Base-by-base conservation (phyloP, 441 rosid genomes). In the Breynia disticha region DNA sequence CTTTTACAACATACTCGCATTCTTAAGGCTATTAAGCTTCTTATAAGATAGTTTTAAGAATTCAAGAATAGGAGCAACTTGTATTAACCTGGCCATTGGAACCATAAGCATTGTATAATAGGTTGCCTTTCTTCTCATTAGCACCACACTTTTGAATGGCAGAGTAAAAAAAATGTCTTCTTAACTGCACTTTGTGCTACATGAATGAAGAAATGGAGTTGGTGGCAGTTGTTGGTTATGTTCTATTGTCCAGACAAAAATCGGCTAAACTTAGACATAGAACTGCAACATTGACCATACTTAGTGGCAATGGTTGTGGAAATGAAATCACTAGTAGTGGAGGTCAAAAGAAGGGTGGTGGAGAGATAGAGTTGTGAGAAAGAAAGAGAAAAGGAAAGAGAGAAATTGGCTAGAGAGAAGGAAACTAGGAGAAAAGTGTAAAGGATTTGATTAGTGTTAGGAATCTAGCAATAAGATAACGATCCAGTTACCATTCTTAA, bases 81-180 rank as follows among this genome's bases (percentile, higher is more conserved):
- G 52, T 44, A 55, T 60, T 48, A 63, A 87, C 97, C 91, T 90
- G 97, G 18, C 97, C 90, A 41, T 35, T 70, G 47, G 97, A 90
- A 57, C 97, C 97, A 48, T 84, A 84, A 18, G 95, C 97, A 17
- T 75, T 57, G 56, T 90, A 90, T 28, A 90, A 63, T 72, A 72
- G 57, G 16, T 21, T 35, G 24, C 97, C 96, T 65, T 85, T 90
- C 69, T 85, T 90, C 72, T 79, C 91, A 53, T 90, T 90, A 52
- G 96, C 96, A 66, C 96, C 97, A 61, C 96, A 84, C 65, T 87
- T 85, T 16, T 86, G 81, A 51, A 87, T 85, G 13, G 96, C 96
- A 10, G 97, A 70, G 42, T 84, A 87, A 37, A 85, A n/a, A 76
- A 76, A 87, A 87, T 13, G 91, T 84, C 44, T 80, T 51, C 87